A percentile compares a stretch with the other conserved stretches of the same genome.
These are phyloP conservation scores for Lanmaoa rubissima DNA, from an alignment of 768 basidiomycete species.

Conservation along the genomic window DNA sequence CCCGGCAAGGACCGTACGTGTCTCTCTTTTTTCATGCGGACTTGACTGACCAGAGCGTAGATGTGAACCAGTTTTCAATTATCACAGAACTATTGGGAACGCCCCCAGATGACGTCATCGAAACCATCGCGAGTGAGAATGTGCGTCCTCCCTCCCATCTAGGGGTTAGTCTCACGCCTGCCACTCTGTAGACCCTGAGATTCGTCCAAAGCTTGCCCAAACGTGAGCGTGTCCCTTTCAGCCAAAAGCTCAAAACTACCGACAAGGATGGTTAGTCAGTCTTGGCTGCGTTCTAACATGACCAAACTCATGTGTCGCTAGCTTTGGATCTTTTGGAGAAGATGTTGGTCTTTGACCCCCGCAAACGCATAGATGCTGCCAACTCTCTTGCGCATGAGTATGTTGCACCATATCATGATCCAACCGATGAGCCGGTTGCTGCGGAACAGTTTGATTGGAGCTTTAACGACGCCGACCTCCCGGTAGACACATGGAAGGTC, in stretches of 20 bases:
- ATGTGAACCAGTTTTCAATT: slow-evolving; percentile 99
- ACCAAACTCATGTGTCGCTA: slow-evolving; percentile 29
- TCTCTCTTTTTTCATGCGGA: slow-evolving; percentile 23
- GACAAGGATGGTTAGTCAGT: slow-evolving; percentile 75
- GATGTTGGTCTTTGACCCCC: slow-evolving; percentile 98
- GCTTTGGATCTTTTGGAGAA: slow-evolving; percentile 95
- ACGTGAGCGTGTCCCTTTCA: slow-evolving; percentile 92
- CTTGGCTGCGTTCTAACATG: neutral
- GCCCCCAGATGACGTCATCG: slow-evolving; percentile 99
- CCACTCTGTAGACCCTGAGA: slow-evolving; percentile 72
- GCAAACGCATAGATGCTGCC: slow-evolving; percentile 93
- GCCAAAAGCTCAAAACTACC: slow-evolving; percentile 84
- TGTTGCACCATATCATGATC: slow-evolving; percentile 96
- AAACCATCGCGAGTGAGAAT: slow-evolving; percentile 97
- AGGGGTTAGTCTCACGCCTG: slow-evolving; percentile 1
- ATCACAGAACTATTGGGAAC: slow-evolving; percentile 98
- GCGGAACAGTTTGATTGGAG: slow-evolving; percentile 97
- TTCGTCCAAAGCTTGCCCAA: slow-evolving; percentile 99
- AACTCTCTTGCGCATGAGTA: slow-evolving; percentile 91
- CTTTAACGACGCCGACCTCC: slow-evolving; percentile 98
- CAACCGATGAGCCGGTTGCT: slow-evolving; percentile 94
- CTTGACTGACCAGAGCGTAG: slow-evolving; percentile 41
- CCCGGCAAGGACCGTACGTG: slow-evolving; percentile 97
- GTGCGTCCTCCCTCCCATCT: slow-evolving; percentile 43
- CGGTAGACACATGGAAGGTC: slow-evolving; percentile 99